phyloP scores from a whole-genome alignment of 2,329 filamentous ascomycete species.

The Colletotrichum sansevieriae region DNA sequence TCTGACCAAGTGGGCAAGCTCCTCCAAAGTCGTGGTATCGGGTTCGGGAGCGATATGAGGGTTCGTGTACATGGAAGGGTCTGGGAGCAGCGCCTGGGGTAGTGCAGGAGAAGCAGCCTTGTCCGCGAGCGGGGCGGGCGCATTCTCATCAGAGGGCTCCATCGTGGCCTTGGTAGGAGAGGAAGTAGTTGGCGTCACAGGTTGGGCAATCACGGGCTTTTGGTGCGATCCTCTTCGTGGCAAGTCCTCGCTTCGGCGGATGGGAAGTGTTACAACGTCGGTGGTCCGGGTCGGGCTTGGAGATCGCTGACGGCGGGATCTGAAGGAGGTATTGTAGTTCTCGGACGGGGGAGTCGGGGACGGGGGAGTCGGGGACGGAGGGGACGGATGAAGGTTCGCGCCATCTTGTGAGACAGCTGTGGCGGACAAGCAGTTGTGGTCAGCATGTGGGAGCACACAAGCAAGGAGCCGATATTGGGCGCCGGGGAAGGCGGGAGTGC shows the following conservation, averaged over 20 bases:
- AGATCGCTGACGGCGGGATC: constrained; percentile 65
- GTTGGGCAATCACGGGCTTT: constrained; percentile 65
- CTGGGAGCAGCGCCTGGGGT: constrained; percentile 67
- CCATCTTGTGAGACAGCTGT: constrained; percentile 65
- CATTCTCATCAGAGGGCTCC: constrained; percentile 45
- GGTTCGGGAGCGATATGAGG: constrained; percentile 70
- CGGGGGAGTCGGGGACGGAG: constrained; percentile 43
- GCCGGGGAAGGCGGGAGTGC: constrained; percentile 31
- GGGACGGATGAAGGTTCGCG: constrained; percentile 54
- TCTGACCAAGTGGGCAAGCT: constrained; percentile 82
- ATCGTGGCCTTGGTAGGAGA: constrained; percentile 42
- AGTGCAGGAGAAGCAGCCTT: constrained; percentile 60
- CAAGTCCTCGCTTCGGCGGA: constrained; percentile 60
- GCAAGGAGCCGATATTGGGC: constrained; percentile 16
- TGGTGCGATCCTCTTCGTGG: constrained; percentile 57
- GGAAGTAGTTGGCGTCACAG: constrained; percentile 48
- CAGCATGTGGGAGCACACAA: constrained; percentile 27
- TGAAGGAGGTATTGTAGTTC: constrained; percentile 68
- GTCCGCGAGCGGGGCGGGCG: constrained; percentile 51
- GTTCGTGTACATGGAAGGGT: constrained; percentile 76
- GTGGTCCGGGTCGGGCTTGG: constrained; percentile 66
- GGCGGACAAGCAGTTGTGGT: constrained; percentile 43
- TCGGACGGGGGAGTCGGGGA: constrained; percentile 55
- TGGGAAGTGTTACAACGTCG: constrained; percentile 57
- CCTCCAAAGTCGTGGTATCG: constrained; percentile 78